Percentiles rank a stretch among this genome's conserved stretches.
phyloP scores from a whole-genome alignment of 2,329 filamentous ascomycete genomes.

The Calonectria pauciramosa region DNA sequence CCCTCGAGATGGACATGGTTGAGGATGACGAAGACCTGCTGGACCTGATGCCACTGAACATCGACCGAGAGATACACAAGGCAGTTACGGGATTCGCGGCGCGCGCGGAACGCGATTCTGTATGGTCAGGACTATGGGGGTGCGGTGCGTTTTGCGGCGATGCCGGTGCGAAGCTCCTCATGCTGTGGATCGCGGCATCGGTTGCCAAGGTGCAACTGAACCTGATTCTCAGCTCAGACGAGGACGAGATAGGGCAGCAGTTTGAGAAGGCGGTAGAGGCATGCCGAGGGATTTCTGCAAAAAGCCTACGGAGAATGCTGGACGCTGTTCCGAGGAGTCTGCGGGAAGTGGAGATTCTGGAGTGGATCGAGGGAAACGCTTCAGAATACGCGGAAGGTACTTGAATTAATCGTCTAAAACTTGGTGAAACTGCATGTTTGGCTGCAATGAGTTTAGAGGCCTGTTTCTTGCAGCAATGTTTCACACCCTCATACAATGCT shows the following conservation, averaged over 20 bases:
- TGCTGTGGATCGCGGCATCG: slow-evolving; percentile 52
- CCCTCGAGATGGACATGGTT: slow-evolving; percentile 51
- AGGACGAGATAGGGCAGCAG: slow-evolving; percentile 34
- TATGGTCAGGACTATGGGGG: slow-evolving; percentile 51
- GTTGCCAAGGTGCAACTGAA: slow-evolving; percentile 37
- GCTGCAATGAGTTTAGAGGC: not conserved
- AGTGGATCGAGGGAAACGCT: slow-evolving; percentile 28
- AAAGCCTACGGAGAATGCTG: slow-evolving; percentile 18
- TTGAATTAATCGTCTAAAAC: not conserved
- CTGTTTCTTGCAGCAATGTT: not conserved
- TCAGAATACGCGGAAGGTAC: not conserved
- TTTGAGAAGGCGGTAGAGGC: slow-evolving; percentile 22
- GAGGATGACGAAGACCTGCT: slow-evolving; percentile 35
- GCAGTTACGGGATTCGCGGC: slow-evolving; percentile 46
- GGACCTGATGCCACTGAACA: slow-evolving; percentile 43
- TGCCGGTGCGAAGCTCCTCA: slow-evolving; percentile 47
- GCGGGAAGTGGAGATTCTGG: slow-evolving; percentile 26
- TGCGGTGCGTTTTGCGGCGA: slow-evolving; percentile 54
- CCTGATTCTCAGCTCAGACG: slow-evolving; percentile 32
- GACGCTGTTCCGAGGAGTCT: slow-evolving; percentile 20
- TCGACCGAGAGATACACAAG: slow-evolving; percentile 49
- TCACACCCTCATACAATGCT: not conserved
- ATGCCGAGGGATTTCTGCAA: slow-evolving; percentile 16
- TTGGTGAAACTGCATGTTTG: not conserved
- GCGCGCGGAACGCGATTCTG: slow-evolving; percentile 20